Conservation (phyloP, 805 yeast genomes). For the Kodamaea leandrae region DNA sequence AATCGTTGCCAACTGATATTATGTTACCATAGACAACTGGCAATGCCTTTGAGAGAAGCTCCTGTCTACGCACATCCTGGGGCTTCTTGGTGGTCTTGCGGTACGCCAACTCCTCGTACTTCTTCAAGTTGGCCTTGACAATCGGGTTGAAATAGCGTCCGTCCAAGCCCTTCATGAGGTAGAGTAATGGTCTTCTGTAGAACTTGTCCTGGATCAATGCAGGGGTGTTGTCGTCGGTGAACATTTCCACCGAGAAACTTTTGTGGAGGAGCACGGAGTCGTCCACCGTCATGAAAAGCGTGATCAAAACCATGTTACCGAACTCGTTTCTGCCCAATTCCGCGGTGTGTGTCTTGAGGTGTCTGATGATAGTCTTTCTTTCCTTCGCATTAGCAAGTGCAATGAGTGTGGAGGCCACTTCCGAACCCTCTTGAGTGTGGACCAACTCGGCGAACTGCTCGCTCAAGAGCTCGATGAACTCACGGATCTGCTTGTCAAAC, state of each 20-base stretch:
- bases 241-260: constrained; percentile 61
- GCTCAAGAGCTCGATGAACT: constrained; percentile 74
- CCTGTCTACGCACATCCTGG: constrained; percentile 68
- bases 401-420: constrained; percentile 79
- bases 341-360: constrained; percentile 72
- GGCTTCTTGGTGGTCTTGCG: constrained; percentile 81
- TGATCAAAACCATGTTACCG: constrained; percentile 78
- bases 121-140: constrained; percentile 55
- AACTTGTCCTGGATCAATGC: constrained; percentile 66
- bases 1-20: constrained; percentile 9
- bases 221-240: constrained; percentile 46
- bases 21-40: constrained; percentile 63
- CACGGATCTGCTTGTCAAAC: constrained; percentile 61
- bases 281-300: constrained; percentile 83
- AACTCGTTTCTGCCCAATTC: constrained; percentile 78
- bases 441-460: constrained; percentile 94
- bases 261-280: constrained; percentile 84
- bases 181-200: constrained; percentile 86
- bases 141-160: constrained; percentile 79
- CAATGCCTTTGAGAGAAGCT: constrained; percentile 61
- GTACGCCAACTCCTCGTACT: constrained; percentile 56
- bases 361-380: constrained; percentile 72
- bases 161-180: constrained; percentile 72
- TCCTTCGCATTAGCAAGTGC: constrained; percentile 89
- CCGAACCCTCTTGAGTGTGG: constrained; percentile 92